Percentiles rank a stretch among this genome's conserved stretches.
Conservation (phyloP, 768 basidiomycete genomes). For the Lactifluus hygrophoroides region DNA sequence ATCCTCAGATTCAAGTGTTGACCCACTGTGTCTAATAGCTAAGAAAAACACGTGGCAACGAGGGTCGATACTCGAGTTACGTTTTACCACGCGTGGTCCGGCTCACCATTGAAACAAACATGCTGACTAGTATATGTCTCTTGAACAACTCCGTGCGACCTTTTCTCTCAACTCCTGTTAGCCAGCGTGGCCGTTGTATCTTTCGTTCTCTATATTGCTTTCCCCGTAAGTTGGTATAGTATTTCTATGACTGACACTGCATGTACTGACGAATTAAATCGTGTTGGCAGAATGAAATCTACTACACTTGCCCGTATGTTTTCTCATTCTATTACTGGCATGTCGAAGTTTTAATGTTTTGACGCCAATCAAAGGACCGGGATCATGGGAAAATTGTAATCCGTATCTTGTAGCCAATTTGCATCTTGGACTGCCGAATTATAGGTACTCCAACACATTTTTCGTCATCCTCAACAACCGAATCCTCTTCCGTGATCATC, state of each 20-base stretch:
- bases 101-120: constrained; percentile 25
- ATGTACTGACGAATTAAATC: not conserved
- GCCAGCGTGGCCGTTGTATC: constrained; percentile 8
- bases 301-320: constrained; percentile 9
- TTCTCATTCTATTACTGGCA: not conserved
- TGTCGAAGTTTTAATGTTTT: not conserved
- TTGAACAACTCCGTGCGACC: not conserved
- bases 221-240: constrained; percentile 12
- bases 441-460: constrained; percentile 4
- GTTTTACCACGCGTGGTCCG: constrained; percentile 21
- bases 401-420: not conserved
- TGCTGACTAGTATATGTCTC: constrained; percentile 11
- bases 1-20: no score
- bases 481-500: not conserved
- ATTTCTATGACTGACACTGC: not conserved
- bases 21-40: not conserved
- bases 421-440: not conserved
- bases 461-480: constrained; percentile 1
- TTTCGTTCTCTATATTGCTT: constrained; percentile 7
- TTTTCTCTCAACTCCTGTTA: not conserved
- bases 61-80: not conserved
- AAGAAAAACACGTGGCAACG: not conserved
- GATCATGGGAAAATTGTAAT: constrained; percentile 19
- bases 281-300: constrained; percentile 7
- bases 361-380: constrained; percentile 11